Conservation (phyloP, 2,329 filamentous ascomycete species). For the Fusarium albosuccineum region DNA sequence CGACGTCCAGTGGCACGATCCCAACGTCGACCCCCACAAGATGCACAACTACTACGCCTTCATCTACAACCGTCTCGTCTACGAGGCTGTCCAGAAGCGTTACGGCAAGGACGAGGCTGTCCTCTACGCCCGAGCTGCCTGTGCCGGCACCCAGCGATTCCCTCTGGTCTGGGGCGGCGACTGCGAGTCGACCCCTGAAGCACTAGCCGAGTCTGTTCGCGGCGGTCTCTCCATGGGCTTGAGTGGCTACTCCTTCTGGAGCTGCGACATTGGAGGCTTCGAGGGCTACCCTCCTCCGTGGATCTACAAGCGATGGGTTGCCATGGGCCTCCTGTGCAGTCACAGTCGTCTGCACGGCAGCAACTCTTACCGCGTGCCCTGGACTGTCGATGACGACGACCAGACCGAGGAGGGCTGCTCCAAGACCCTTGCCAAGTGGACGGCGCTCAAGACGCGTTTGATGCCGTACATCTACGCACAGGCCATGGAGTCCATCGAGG, state of each 20-base stretch:
- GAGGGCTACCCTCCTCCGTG: constrained; percentile 75
- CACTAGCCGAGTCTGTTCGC: constrained; percentile 78
- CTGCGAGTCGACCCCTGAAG: constrained; percentile 79
- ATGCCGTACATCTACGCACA: constrained; percentile 67
- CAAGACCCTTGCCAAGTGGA: constrained; percentile 61
- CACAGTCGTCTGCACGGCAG: constrained; percentile 79
- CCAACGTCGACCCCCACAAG: constrained; percentile 67
- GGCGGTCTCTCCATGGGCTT: constrained; percentile 74
- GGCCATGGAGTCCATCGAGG: constrained; percentile 55
- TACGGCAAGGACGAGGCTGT: constrained; percentile 68
- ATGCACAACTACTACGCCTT: constrained; percentile 87
- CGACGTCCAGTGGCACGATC: constrained; percentile 75
- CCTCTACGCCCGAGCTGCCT: constrained; percentile 75
- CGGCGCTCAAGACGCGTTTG: constrained; percentile 63
- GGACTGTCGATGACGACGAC: constrained; percentile 77
- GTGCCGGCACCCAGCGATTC: constrained; percentile 76
- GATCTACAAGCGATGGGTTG: constrained; percentile 84
- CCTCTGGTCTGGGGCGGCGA: constrained; percentile 81
- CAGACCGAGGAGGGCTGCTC: constrained; percentile 66
- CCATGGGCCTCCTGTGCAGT: constrained; percentile 78
- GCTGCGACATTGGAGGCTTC: constrained; percentile 78
- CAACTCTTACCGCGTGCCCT: constrained; percentile 79
- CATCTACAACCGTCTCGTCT: constrained; percentile 78
- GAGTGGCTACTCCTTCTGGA: constrained; percentile 76
- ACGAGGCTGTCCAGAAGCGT: constrained; percentile 71